Percentiles rank a stretch among this genome's conserved stretches.
Evolutionary conservation across 139 green algal species (phyloP).

Genomic region (Micromonas pusilla): DNA sequence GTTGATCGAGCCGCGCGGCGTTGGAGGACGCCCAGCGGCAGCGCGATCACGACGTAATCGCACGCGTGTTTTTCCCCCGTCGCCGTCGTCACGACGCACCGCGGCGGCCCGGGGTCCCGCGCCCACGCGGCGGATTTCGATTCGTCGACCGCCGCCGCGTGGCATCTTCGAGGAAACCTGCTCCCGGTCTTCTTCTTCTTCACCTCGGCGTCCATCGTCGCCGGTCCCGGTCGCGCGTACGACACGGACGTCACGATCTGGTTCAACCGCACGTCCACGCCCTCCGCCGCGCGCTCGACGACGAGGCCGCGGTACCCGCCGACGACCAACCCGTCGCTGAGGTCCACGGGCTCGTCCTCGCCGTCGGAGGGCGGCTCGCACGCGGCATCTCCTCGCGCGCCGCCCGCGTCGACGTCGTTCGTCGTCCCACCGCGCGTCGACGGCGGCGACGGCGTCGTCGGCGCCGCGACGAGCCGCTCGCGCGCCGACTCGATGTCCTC

Average conservation of each 20-base stretch:
- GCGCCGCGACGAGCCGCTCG: neutral
- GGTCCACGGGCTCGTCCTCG: neutral
- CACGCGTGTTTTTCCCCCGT: neutral
- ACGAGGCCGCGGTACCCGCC: neutral
- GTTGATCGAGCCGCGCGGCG: neutral
- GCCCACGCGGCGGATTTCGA: too few relatives aligned
- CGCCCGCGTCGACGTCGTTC: neutral
- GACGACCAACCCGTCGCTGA: conserved; percentile 15
- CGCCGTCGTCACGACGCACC: neutral
- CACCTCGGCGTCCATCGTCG: too few relatives aligned
- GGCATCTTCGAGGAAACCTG: too few relatives aligned
- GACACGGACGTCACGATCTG: too few relatives aligned
- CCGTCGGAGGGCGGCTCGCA: too few relatives aligned
- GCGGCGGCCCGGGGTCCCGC: too few relatives aligned
- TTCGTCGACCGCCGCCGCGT: too few relatives aligned
- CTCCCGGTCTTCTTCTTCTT: too few relatives aligned
- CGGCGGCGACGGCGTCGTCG: neutral
- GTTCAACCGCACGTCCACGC: neutral
- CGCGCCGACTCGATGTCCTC: neutral
- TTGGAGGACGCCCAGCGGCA: conserved; percentile 13
- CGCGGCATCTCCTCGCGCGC: neutral
- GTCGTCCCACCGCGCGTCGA: neutral
- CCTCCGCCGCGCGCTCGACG: neutral
- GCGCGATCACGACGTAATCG: conserved; percentile 15
- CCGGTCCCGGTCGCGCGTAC: too few relatives aligned